A percentile compares a stretch with the other conserved stretches of the same genome.
phyloP scores from a whole-genome alignment of 2,329 filamentous ascomycete genomes.

The Xylariales sp. region DNA sequence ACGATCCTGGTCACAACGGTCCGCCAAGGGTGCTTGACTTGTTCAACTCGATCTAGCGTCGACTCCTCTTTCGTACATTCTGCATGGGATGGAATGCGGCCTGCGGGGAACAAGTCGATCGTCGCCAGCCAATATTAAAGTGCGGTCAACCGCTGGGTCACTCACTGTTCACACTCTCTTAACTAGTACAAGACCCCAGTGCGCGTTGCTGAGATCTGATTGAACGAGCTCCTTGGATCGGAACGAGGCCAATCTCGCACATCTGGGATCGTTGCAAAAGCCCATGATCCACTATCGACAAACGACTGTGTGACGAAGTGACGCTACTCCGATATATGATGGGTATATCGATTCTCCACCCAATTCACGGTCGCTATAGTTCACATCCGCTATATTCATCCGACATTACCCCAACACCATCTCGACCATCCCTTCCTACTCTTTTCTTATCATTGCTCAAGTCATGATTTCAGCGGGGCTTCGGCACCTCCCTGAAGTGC shows the following conservation, averaged over 20 bases:
- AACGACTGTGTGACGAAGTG: conserved; percentile 44
- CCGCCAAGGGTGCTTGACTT: conserved; percentile 38
- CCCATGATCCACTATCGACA: conserved; percentile 38
- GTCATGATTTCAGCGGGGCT: conserved; percentile 42
- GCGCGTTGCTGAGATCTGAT: conserved; percentile 45
- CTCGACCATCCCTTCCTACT: conserved; percentile 32
- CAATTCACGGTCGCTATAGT: conserved; percentile 41
- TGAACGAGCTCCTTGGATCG: conserved; percentile 42
- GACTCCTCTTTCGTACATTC: conserved; percentile 44
- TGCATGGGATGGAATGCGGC: conserved; percentile 52
- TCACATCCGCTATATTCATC: conserved; percentile 44
- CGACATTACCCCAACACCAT: conserved; percentile 42
- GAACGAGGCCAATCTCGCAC: conserved; percentile 46
- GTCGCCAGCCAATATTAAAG: conserved; percentile 65
- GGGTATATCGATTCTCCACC: conserved; percentile 44
- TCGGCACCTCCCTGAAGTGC: conserved; percentile 39
- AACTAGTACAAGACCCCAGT: conserved; percentile 42
- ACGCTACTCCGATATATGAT: conserved; percentile 41
- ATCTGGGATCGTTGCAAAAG: conserved; percentile 42
- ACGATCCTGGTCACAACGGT: conserved; percentile 41
- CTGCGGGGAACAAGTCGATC: conserved; percentile 55
- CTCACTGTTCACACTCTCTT: conserved; percentile 35
- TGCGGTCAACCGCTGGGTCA: conserved; percentile 54
- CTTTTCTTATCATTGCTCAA: conserved; percentile 35
- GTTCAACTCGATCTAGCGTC: conserved; percentile 45